phyloP scores from a whole-genome alignment of 495 filamentous ascomycete genomes.

The Aspergillus sclerotioniger region DNA sequence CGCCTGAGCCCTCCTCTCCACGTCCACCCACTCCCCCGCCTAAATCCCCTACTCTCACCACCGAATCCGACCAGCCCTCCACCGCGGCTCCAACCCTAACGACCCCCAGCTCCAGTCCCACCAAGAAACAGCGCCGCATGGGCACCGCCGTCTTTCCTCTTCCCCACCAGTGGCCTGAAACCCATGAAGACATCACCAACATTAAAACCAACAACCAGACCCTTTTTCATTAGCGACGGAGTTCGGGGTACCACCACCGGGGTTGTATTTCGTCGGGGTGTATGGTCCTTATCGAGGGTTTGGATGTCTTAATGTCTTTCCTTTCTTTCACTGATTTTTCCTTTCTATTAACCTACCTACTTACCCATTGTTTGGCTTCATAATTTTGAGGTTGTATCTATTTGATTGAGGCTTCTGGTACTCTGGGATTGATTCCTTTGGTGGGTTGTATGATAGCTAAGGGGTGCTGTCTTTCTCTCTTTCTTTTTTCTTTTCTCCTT shows the following conservation, averaged over 20 bases:
- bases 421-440: too few relatives aligned
- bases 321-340: too few relatives aligned
- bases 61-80: background rate
- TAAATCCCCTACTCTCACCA: background rate
- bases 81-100: background rate
- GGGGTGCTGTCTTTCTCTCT: too few relatives aligned
- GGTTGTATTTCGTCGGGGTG: slow-evolving; percentile 19
- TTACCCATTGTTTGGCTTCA: too few relatives aligned
- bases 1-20: background rate
- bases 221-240: slow-evolving; percentile 25
- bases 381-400: too few relatives aligned
- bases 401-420: too few relatives aligned
- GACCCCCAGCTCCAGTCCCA: slow-evolving; percentile 5
- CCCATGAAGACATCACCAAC: background rate
- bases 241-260: slow-evolving; percentile 22
- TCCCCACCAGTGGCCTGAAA: background rate
- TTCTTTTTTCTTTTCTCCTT: too few relatives aligned
- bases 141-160: slow-evolving; percentile 14
- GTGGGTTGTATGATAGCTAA: too few relatives aligned
- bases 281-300: slow-evolving; percentile 16
- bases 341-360: too few relatives aligned
- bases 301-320: background rate
- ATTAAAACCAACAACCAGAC: background rate
- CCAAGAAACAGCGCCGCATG: slow-evolving; percentile 17
- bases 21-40: background rate